Conservation (phyloP, 805 yeast genomes). For the Candida tammaniensis region DNA sequence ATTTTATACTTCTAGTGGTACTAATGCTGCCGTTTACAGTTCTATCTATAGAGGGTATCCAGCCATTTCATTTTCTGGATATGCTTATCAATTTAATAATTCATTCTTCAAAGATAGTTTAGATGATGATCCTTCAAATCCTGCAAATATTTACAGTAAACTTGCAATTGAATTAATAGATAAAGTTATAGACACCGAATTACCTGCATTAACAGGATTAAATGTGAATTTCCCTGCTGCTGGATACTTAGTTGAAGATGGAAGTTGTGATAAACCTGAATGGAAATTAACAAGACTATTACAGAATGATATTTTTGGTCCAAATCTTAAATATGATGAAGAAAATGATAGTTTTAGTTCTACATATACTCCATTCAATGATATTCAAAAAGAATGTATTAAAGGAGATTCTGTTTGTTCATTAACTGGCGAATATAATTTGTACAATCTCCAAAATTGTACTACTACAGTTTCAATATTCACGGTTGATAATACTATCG, state of each 20-base stretch:
- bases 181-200: constrained; percentile 29
- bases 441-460: constrained; percentile 35
- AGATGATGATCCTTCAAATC: constrained; percentile 34
- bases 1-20: constrained; percentile 44
- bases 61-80: constrained; percentile 49
- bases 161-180: constrained; percentile 39
- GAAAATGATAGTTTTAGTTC: constrained; percentile 28
- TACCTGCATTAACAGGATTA: constrained; percentile 44
- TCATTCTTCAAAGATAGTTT: constrained; percentile 45
- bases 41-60: constrained; percentile 48
- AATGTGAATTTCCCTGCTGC: constrained; percentile 51
- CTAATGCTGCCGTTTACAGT: constrained; percentile 48
- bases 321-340: constrained; percentile 36
- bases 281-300: constrained; percentile 46
- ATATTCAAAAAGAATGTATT: constrained; percentile 24
- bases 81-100: constrained; percentile 42
- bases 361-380: constrained; percentile 12
- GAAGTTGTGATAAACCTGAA: constrained; percentile 40
- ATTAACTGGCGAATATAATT: constrained; percentile 40
- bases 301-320: constrained; percentile 35
- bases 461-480: constrained; percentile 43
- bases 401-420: constrained; percentile 36
- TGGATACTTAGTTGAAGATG: constrained; percentile 31
- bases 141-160: constrained; percentile 45
- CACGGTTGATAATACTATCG: constrained; percentile 39